Conservation (phyloP, 805 yeast species). For the Candida parachauliodes region DNA sequence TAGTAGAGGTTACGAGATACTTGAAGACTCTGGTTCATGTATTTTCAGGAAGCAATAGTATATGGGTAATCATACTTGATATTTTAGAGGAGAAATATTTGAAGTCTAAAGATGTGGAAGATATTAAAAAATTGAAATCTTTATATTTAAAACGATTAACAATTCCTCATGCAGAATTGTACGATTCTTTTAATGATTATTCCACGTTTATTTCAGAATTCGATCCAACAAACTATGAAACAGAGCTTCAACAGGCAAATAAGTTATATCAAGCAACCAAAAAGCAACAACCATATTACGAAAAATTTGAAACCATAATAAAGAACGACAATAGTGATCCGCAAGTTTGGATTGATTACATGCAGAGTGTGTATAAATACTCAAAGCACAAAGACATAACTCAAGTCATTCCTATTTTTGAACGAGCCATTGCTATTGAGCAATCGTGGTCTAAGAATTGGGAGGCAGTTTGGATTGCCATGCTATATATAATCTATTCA, state of each 20-base stretch:
- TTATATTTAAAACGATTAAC: conserved; percentile 29
- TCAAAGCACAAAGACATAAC: conserved; percentile 11
- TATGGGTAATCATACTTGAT: conserved; percentile 19
- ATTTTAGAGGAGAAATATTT: background rate
- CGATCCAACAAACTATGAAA: conserved; percentile 26
- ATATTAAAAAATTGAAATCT: conserved; percentile 11
- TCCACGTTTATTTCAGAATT: conserved; percentile 38
- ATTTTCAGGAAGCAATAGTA: conserved; percentile 15
- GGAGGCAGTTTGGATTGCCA: conserved; percentile 26
- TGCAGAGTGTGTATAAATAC: conserved; percentile 24
- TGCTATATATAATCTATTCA: conserved; percentile 24
- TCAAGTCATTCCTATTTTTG: conserved; percentile 22
- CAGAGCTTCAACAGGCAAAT: conserved; percentile 34
- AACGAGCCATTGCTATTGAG: conserved; percentile 22
- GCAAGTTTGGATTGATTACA: conserved; percentile 30
- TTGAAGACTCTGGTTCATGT: conserved; percentile 23
- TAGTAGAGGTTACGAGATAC: conserved; percentile 15
- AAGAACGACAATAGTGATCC: conserved; percentile 14
- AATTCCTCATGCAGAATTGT: conserved; percentile 39
- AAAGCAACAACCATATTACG: conserved; percentile 26
- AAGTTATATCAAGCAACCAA: conserved; percentile 27
- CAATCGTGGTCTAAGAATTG: conserved; percentile 12
- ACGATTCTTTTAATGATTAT: conserved; percentile 35
- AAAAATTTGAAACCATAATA: conserved; percentile 29
- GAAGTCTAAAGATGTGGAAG: conserved; percentile 14